A percentile compares a stretch with the other conserved stretches of the same genome.
These are phyloP conservation scores for Trametes sanguinea DNA, from an alignment of 768 basidiomycete genomes.

Conservation along the genomic window DNA sequence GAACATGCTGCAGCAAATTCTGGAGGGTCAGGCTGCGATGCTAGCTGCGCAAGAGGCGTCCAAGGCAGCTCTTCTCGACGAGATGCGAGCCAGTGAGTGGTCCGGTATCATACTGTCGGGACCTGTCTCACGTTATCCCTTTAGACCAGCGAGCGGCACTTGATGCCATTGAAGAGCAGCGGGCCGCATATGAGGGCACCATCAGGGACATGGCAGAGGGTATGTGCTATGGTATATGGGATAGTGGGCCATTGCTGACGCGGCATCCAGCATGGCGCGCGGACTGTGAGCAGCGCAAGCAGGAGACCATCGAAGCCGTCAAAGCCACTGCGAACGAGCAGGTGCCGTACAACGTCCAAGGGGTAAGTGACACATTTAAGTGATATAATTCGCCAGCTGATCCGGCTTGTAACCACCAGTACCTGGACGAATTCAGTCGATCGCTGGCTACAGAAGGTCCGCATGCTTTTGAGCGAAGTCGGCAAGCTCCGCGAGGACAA, in stretches of 20 bases:
- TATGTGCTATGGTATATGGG: not conserved
- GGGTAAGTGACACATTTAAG: constrained; percentile 47
- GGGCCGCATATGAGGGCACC: constrained; percentile 20
- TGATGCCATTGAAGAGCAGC: constrained; percentile 19
- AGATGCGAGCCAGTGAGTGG: constrained; percentile 40
- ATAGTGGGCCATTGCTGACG: not conserved
- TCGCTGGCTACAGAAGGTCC: constrained; percentile 82
- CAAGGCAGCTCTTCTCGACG: constrained; percentile 55
- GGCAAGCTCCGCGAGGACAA: constrained; percentile 81
- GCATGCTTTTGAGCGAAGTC: constrained; percentile 81
- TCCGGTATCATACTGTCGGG: not conserved
- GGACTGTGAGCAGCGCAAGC: constrained; percentile 52
- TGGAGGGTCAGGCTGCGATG: constrained; percentile 58
- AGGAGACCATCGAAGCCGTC: constrained; percentile 68
- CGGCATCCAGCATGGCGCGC: constrained; percentile 57
- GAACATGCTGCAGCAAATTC: constrained; percentile 61
- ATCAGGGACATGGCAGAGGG: constrained; percentile 27
- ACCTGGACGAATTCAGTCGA: constrained; percentile 86
- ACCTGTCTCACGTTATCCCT: not conserved
- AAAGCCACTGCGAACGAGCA: constrained; percentile 72
- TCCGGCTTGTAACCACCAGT: constrained; percentile 42
- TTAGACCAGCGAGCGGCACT: constrained; percentile 22
- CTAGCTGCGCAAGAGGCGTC: constrained; percentile 61
- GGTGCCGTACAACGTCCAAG: constrained; percentile 83
- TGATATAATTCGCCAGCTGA: constrained; percentile 2